Evolutionary conservation across 208 protist species (phyloP), one percentile per base, ranked within the genome.

Genomic region (Blechomonas ayalai): DNA sequence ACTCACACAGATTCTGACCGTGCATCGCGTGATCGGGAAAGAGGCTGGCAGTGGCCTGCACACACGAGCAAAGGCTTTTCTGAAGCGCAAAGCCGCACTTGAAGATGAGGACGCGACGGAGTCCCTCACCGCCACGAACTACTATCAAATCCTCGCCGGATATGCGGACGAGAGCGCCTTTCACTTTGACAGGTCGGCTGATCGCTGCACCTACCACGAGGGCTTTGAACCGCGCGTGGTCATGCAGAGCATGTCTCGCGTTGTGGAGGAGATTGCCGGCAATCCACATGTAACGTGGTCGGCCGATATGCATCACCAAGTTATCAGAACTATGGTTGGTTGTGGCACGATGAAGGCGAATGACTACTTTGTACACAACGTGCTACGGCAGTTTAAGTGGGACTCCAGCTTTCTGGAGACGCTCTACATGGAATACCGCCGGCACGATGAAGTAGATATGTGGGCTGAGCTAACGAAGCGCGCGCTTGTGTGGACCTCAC

Each of bases 391-490:
- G 55, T 95, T 86, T 63, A n/a, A 25, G 18, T 95, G 88, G 84
- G 58, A 79, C 47, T 64, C 58, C 36, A 54, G 59, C 23, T 92
- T 90, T 47, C 66, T 92, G n/a, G 70, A 88, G 53, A 64, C 67
- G 9, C 82, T 95, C 31, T 92, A 92, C 59, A 58, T 55, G 15
- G 84, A 92, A 67, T 95, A 95, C 67, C 81, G 84, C 49, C 70
- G 77, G 12, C 76, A 88, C n/a, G 78, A 84, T 46, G 74, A 79
- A 46, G 68, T 83, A 2, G 78, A 89, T 36, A 40, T 79, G 24
- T 92, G 84, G 83, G 70, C 81, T 4, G 82, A 92, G 68, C 71
- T 95, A 40, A 92, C 83, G 13, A 92, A 95, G 63, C 81, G 88
- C 3, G 70, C 78, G 18, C 63, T 92, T n/a, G 82, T 95, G 29